These are phyloP conservation scores for Corymbia maculata DNA, from an alignment of 345 rosid genomes.

Conservation along the genomic window DNA sequence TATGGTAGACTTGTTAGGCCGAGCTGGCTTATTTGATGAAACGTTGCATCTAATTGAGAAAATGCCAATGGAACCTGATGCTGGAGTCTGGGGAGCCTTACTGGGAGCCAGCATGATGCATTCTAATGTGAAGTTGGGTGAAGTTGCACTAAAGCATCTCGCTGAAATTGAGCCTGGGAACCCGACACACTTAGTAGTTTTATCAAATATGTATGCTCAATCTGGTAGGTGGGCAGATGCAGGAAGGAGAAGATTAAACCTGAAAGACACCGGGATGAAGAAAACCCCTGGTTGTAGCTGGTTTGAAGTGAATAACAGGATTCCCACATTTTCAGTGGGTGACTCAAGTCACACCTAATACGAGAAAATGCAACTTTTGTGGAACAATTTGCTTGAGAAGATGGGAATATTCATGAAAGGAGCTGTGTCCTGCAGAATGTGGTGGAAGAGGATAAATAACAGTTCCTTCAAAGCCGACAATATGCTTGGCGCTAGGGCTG, in stretches of 20 bases:
- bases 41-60: slow-evolving; percentile 20
- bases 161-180: slow-evolving; percentile 43
- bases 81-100: slow-evolving; percentile 59
- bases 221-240: slow-evolving; percentile 31
- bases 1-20: slow-evolving; percentile 56
- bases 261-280: slow-evolving; percentile 20
- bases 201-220: slow-evolving; percentile 24
- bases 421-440: neutral
- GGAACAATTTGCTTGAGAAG: neutral
- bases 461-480: neutral
- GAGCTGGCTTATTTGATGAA: slow-evolving; percentile 46
- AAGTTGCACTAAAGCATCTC: slow-evolving; percentile 35
- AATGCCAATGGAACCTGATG: slow-evolving; percentile 49
- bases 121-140: slow-evolving; percentile 37
- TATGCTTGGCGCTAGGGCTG: neutral
- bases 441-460: slow-evolving; percentile 2
- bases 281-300: slow-evolving; percentile 46
- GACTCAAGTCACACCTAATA: neutral
- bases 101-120: slow-evolving; percentile 42
- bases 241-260: slow-evolving; percentile 14
- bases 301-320: slow-evolving; percentile 15
- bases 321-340: neutral
- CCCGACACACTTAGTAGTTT: slow-evolving; percentile 29
- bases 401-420: slow-evolving; percentile 1
- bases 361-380: neutral